Evolutionary conservation across 2,329 filamentous ascomycete species (phyloP).

Genomic region (Penicillium sp.): DNA sequence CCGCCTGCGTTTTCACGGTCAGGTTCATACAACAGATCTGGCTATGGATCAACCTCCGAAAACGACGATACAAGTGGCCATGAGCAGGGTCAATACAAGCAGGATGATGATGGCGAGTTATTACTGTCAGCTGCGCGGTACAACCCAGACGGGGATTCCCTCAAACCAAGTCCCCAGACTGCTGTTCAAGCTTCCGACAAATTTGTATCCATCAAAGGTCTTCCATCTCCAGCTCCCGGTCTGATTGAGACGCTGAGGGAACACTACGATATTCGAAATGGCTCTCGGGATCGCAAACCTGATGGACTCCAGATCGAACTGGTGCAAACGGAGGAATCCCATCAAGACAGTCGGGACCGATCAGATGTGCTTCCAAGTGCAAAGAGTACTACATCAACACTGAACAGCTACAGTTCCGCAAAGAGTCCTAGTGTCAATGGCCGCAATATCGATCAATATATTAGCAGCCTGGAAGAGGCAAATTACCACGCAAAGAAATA

Average conservation of each 20-base stretch:
- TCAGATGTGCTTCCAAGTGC: constrained; percentile 49
- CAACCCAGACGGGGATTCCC: constrained; percentile 35
- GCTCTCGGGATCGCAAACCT: constrained; percentile 73
- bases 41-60: constrained; percentile 48
- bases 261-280: constrained; percentile 49
- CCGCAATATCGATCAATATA: constrained; percentile 73
- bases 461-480: constrained; percentile 76
- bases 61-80: constrained; percentile 28
- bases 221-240: constrained; percentile 64
- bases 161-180: constrained; percentile 51
- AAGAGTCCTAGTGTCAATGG: constrained; percentile 56
- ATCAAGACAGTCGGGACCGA: constrained; percentile 49
- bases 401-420: constrained; percentile 46
- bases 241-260: constrained; percentile 60
- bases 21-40: constrained; percentile 40
- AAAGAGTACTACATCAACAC: constrained; percentile 35
- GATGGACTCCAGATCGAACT: constrained; percentile 64
- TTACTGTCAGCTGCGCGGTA: constrained; percentile 45
- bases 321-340: constrained; percentile 49
- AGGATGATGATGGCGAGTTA: constrained; percentile 34
- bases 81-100: constrained; percentile 28
- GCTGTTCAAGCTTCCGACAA: constrained; percentile 64
- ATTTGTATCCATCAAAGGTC: constrained; percentile 51
- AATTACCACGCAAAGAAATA: constrained; percentile 55
- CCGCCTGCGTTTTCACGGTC: constrained; percentile 40